These are phyloP conservation scores for Colletotrichum sp. DNA, from an alignment of 2,329 filamentous ascomycete species.

Conservation along the genomic window DNA sequence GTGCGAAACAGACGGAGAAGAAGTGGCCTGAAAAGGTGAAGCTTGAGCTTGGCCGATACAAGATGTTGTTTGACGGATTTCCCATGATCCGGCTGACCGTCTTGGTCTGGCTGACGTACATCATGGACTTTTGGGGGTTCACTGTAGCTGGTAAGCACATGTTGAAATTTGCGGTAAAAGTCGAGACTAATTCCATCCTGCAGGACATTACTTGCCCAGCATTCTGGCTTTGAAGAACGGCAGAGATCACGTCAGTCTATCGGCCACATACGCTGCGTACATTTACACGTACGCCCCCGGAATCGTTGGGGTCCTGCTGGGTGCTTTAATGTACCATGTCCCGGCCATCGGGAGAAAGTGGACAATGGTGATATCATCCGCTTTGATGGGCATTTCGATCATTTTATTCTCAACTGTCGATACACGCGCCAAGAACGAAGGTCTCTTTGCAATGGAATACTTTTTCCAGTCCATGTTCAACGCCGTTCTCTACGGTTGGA, in stretches of 20 bases:
- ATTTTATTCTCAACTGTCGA: constrained; percentile 29
- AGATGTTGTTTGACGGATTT: constrained; percentile 35
- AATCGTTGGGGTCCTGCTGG: constrained; percentile 54
- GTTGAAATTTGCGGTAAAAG: accelerated
- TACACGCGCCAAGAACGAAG: constrained; percentile 28
- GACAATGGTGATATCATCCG: constrained; percentile 29
- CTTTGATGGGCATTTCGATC: constrained; percentile 29
- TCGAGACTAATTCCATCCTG: neutral
- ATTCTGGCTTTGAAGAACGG: constrained; percentile 59
- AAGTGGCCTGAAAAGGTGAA: constrained; percentile 7
- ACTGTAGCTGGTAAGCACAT: constrained; percentile 38
- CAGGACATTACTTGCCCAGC: constrained; percentile 48
- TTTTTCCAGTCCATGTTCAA: constrained; percentile 31
- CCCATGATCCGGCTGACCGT: constrained; percentile 40
- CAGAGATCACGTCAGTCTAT: constrained; percentile 44
- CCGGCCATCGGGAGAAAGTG: constrained; percentile 34
- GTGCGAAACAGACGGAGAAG: constrained; percentile 18
- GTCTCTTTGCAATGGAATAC: constrained; percentile 32
- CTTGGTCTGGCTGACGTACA: constrained; percentile 41
- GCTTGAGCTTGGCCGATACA: constrained; percentile 27
- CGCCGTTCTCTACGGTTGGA: constrained; percentile 22
- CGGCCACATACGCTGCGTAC: constrained; percentile 55
- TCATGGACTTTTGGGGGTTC: constrained; percentile 43
- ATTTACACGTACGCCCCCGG: constrained; percentile 60
- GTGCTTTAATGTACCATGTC: constrained; percentile 50